Conservation (phyloP, 768 basidiomycete genomes). For the Suillus decipiens region DNA sequence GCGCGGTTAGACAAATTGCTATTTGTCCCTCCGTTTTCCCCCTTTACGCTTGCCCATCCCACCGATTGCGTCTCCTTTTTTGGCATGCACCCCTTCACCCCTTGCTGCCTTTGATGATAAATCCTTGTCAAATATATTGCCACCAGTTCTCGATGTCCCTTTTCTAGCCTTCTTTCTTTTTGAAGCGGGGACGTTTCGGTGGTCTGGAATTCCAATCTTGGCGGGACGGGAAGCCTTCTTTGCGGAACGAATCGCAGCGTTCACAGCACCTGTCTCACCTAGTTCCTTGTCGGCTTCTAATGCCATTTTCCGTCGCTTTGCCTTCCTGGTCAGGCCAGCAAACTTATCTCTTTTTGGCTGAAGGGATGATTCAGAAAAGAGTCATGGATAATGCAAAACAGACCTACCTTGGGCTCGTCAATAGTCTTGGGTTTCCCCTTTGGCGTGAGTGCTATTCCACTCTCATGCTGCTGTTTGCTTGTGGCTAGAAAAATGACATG, state of each 20-base stretch:
- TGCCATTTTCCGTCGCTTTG: conserved; percentile 86
- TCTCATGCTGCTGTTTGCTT: conserved; percentile 77
- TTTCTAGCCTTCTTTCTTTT: conserved; percentile 37
- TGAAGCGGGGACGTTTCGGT: conserved; percentile 34
- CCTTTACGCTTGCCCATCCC: conserved; percentile 52
- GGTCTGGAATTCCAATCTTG: conserved; percentile 68
- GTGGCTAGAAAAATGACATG: conserved; percentile 46
- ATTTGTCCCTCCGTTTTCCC: conserved; percentile 38
- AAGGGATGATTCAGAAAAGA: background rate
- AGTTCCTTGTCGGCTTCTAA: conserved; percentile 74
- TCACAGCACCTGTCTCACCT: conserved; percentile 53
- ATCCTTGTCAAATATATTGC: conserved; percentile 61
- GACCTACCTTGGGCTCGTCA: conserved; percentile 44
- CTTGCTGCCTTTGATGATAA: conserved; percentile 44
- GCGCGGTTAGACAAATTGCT: conserved; percentile 9
- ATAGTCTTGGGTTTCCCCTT: conserved; percentile 42
- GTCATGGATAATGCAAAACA: conserved; percentile 3
- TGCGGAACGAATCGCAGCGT: conserved; percentile 81
- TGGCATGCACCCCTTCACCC: conserved; percentile 65
- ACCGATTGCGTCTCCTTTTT: conserved; percentile 58
- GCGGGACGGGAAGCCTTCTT: conserved; percentile 75
- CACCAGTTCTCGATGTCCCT: conserved; percentile 30
- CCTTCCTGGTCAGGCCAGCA: conserved; percentile 82
- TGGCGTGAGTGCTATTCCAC: conserved; percentile 41
- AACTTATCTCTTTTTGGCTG: conserved; percentile 79